Base-by-base conservation (phyloP, 176 grass and related monocot genomes). In the Oryza glumipatula region DNA sequence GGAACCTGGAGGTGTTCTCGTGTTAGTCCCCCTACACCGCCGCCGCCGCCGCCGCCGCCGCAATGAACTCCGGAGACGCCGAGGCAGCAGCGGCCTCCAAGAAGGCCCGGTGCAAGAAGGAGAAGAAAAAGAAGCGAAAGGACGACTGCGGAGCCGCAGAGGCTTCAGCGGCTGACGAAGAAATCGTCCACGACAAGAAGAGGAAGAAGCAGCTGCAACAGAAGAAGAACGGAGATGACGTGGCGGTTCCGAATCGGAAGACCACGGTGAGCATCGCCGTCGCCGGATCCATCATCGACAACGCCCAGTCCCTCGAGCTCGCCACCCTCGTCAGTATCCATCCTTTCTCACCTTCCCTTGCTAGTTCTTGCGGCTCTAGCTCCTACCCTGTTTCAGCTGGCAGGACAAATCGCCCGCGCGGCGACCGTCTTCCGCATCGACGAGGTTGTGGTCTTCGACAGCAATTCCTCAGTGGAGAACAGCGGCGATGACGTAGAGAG, bases 371-470 rank as follows among this genome's bases (percentile, higher is more conserved):
- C 72, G 46, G 48, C 49, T 81, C 26, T 4, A 63, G 56, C 39
- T 16, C 28, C 67, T 26, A 48, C 65, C 65, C 68, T 88, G 8
- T 63, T 63, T 68, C 89, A 98, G 95, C 87, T 98, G 58, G 95
- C 93, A 8, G 93, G 96, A 74, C 96, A 98, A 81, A 88, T 98
- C 65, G 96, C 96, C 79, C 93, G 96, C 1, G 96, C 96, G 3
- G 83, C 81, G 22, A 90, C 93, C 38, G 92, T 98, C 75, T 98
- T 98, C 78, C 82, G 89, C 32, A 94, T 98, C 7, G 91, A 98
- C n/a, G 93, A 98, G 96, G 86, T 98, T 4, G 86, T 98, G 3
- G 89, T 98, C 79, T 98, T 98, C 77, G 93, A 93, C 79, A 92
- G 79, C 73, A 90, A 58, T 24, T 74, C 80, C 6, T 0, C 75